phyloP scores from a whole-genome alignment of 257 asterid genomes.

The Schizonepeta tenuifolia region DNA sequence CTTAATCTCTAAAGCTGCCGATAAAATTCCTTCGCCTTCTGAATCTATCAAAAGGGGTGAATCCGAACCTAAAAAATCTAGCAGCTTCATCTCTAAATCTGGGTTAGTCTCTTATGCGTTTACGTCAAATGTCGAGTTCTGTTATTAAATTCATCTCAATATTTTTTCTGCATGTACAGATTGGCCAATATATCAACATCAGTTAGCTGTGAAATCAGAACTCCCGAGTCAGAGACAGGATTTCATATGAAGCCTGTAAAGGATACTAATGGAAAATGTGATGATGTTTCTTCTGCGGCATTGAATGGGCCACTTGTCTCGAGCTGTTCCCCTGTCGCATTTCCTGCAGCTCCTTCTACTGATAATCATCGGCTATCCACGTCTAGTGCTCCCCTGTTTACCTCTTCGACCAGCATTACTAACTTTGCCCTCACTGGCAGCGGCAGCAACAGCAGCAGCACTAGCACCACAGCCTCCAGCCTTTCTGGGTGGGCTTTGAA shows the following conservation, averaged over 20 bases:
- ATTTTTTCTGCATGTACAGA: conserved; percentile 49
- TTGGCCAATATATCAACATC: conserved; percentile 36
- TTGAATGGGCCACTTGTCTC: conserved; percentile 44
- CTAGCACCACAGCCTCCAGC: conserved; percentile 37
- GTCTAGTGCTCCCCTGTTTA: conserved; percentile 34
- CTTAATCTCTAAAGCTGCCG: conserved; percentile 44
- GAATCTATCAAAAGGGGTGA: conserved; percentile 35
- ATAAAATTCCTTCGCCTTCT: conserved; percentile 39
- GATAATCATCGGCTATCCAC: conserved; percentile 42
- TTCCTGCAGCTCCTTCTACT: conserved; percentile 37
- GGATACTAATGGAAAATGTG: conserved; percentile 50
- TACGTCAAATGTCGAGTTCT: not conserved
- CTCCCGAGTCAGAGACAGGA: conserved; percentile 40
- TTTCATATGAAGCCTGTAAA: conserved; percentile 33
- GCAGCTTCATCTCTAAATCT: conserved; percentile 12
- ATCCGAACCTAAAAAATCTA: conserved; percentile 38
- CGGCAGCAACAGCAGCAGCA: too few species aligned
- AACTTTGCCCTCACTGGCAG: conserved; percentile 31
- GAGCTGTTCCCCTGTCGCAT: conserved; percentile 37
- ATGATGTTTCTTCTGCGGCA: conserved; percentile 34
- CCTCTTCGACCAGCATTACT: conserved; percentile 42
- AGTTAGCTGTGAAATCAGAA: conserved; percentile 32
- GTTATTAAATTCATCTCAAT: conserved; percentile 10
- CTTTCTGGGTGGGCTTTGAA: conserved; percentile 43
- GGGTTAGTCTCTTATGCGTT: conserved; percentile 38